Base-by-base conservation (phyloP, 805 yeast genomes). In the Candida glaebosa region DNA sequence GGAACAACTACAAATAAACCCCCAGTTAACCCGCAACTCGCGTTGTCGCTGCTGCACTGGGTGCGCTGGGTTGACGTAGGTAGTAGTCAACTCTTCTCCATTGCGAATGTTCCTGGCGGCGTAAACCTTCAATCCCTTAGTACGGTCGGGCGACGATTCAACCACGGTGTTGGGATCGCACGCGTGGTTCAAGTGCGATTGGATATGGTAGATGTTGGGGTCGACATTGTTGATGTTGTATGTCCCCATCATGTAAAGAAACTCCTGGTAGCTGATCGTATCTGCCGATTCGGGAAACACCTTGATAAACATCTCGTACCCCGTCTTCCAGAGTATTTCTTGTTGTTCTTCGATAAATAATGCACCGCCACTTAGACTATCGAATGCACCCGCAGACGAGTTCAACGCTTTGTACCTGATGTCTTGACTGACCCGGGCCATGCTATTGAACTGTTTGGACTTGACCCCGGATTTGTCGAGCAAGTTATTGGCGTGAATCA, bases 181-280 rank as follows among this genome's bases (percentile, higher is more conserved):
- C 51, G 70, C 72, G 56, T 87, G 96, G 54, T 87, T 87, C 52
- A 87, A 63, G 54, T 84, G 85, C 0, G 93, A 79, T 46, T 83
- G 84, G 6, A 72, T 55, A 45, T 79, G 67, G 56, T 70, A 87
- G 14, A 85, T 53, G 37, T 79, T 76, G 2, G 84, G 80, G 40
- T 81, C 82, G 39, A 82, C 65, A 52, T 85, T 84, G 61, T 87
- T 87, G 51, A 87, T 76, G 60, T 85, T 84, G 55, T 80, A 84
- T 44, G 81, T 76, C 2, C 95, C 95, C 51, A 87, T 60, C 61
- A 78, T 78, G 42, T 60, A 63, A 57, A 84, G 58, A 53, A 71
- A 87, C 44, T 76, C 80, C 25, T 79, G 78, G 48, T 75, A 78
- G 12, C 71, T 47, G 7, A 68, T 41, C 2, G 54, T 49, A 1